Evolutionary conservation across 2,329 filamentous ascomycete species (phyloP), one percentile per base, ranked within the genome.

Genomic region (Ceratocystis smalleyi): DNA sequence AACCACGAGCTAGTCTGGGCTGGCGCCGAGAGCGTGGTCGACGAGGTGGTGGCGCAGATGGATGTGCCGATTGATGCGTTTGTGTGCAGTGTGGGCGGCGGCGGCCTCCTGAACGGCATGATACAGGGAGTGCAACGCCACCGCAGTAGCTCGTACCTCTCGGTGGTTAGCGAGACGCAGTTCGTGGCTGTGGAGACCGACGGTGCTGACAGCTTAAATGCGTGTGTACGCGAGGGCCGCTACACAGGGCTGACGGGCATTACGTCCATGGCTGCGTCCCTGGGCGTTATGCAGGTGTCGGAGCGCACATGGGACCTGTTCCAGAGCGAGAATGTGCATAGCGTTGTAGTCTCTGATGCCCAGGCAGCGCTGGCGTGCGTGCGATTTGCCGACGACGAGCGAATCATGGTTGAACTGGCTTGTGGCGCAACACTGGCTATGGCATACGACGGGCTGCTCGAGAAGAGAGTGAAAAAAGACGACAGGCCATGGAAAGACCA

Each of bases 341-440:
- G 74, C 67, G 64, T 74, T 6, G 73, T 75, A 61, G 73, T 77
- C 27, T 70, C 71, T 3, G 75, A 77, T 61, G 84, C 83, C 2
- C 88, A 94, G 70, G 91, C 92, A 0, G 89, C 88, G 22, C 82
- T 85, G 74, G 91, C 85, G 2, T 88, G 86, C 63, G 84, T 87
- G 70, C 78, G 83, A 27, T 85, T 96, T 67, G 86, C 89, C 8
- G 88, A 96, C 68, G 90, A 95, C 67, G 88, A 91, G 69, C 77
- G 87, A 30, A 75, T 92, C 65, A 77, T 96, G 65, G 89, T 96
- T 2, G 92, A 97, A 76, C 78, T 87, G 43, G 85, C 91, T 0
- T 96, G 92, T 72, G 91, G 91, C 0, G 90, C 92, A 5, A 87
- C 86, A 62, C 75, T 95, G 12, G 89, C 86, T 1, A 73, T 83